Evolutionary conservation across 306 rosid species (phyloP), one percentile per base, ranked within the genome.

Genomic region (Senna tora): DNA sequence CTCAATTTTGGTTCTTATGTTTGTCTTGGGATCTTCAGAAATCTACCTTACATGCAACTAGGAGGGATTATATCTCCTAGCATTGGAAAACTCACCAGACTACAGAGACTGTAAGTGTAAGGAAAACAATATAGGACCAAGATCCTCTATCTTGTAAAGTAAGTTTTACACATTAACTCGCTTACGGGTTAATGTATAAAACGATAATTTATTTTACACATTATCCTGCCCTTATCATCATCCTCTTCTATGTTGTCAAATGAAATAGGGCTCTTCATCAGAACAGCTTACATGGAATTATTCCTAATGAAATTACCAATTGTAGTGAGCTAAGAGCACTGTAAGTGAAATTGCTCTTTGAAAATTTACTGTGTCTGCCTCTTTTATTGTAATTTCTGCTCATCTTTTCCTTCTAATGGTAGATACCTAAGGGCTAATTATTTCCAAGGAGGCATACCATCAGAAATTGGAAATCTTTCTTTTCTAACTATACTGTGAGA

Each of bases 401-500:
- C 63, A 6, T 22, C 39, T 38, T 20, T 3, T 69, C 38, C 4
- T 69, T 56, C 9, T 52, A 20, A 51, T 61, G 50, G 6, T 65
- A 87, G 96, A 77, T 89, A 89, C 73, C 69, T 89, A 88, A 81
- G 96, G 71, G 90, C 81, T 57, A 89, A 87, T 73, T 87, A 83
- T 83, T 83, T 89, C 17, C 87, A 89, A 77, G 92, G 92, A 49
- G 92, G 92, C 39, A 83, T 87, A n/a, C 94, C 94, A 34, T 67
- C 89, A 25, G 80, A 71, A 71, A 80, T 89, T 71, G 94, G 94
- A 74, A 89, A 87, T 75, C 96, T 89, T 69, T 81, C 92, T 49
- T 65, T 67, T 77, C 86, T 89, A 54, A 85, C 85, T 67, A 85
- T 87, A 67, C 56, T 89, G 96, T 89, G 80, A 89, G 87, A 63